Evolutionary conservation across 2,329 filamentous ascomycete genomes (phyloP), one percentile per base, ranked within the genome.

Genomic region (Ophiocordyceps robertsii): DNA sequence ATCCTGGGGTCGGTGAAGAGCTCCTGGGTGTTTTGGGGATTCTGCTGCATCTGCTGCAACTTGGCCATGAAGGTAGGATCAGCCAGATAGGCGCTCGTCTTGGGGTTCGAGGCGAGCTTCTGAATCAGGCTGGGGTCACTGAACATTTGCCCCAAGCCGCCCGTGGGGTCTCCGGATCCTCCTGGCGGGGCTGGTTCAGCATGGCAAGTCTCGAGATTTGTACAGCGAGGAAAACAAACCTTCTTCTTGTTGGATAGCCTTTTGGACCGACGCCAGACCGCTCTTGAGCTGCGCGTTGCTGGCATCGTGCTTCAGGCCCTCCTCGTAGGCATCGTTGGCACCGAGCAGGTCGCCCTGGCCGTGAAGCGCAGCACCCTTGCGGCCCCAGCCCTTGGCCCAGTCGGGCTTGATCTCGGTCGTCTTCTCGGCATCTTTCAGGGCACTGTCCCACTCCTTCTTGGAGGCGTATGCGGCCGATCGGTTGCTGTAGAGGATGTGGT

Each of bases 401-500:
- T 96, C 92, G 12, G 90, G 84, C 73, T 98, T 96, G 62, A 98
- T 71, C 65, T 94, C 78, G 43, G 84, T 93, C 3, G 87, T 92
- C 74, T 95, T 95, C 59, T 82, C 82, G 44, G 92, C 92, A 72
- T 98, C 92, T 49, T 83, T 73, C 24, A 96, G 69, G 17, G 92
- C 92, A 52, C 82, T 75, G 49, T 84, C 70, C 72, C 84, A 98
- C 45, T 96, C 79, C 63, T 81, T 86, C 65, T 95, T 84, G 42
- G 92, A 95, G 37, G 90, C 86, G 58, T 94, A 77, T 38, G 78
- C 79, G 44, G 78, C 92, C 29, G 92, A 96, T 53, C 92, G 82
- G 69, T 98, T 98, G 58, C 89, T 96, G 75, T 90, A 98, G 44
- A 98, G 83, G 52, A 98, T 90, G 65, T 98, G 92, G 65, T 98